Base-by-base conservation (phyloP, 768 basidiomycete species). In the Artomyces pyxidatus region DNA sequence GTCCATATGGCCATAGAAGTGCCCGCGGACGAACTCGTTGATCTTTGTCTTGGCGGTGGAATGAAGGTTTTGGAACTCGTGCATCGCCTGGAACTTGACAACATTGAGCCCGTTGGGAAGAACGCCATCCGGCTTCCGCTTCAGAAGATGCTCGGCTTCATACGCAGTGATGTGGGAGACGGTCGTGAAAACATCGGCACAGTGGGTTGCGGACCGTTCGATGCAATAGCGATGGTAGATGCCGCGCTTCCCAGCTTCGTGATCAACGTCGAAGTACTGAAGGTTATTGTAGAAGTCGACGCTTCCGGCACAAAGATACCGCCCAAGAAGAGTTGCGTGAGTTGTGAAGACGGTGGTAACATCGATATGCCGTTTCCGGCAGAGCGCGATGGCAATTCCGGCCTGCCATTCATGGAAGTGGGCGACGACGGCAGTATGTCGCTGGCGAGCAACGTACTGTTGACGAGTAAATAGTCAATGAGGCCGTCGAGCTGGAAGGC, bases 371-470 rank as follows among this genome's bases (percentile, higher is more conserved):
- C 96, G 79, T 69, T 96, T 98, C 56, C 96, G 77, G 68, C 91
- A 95, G 12, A 98, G 77, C 7, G 91, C 85, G 48, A 97, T 96
- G 22, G 94, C 91, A 40, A 96, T 81, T 39, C 95, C 94, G 8
- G 93, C 95, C 65, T 98, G 96, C 96, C 96, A 99, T 68, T 99
- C 96, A 66, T 99, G 96, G 73, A 99, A 96, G 68, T 99, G 96
- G 56, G 93, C 94, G 50, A 98, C 77, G 59, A 98, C 89, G 16
- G 94, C 92, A 5, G 82, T 88, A 46, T 76, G 72, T 27, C 86
- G 76, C 63, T 96, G 89, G 37, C 81, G 81, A 23, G 86, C 62
- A 35, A 89, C 83, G 61, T 90, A 93, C 88, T 92, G 63, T 17
- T 17, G 19, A 3, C 41, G 47, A 27, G 25, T 11, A 37, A 21